phyloP scores from a whole-genome alignment of 345 rosid species.

The Lepidium africanum region DNA sequence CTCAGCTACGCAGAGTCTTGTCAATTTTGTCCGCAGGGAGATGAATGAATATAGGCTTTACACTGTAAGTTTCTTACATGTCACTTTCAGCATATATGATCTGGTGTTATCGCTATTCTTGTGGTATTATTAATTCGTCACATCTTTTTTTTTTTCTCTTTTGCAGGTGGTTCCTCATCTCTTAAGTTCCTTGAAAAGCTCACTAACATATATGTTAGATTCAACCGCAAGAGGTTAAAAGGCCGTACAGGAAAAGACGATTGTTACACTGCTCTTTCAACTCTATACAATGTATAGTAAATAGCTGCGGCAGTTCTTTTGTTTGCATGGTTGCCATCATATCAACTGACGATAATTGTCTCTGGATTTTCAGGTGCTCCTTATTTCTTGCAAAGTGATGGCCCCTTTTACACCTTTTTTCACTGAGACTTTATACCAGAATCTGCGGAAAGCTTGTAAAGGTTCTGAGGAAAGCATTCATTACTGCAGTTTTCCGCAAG shows the following conservation, averaged over 20 bases:
- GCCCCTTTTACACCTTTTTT: constrained; percentile 94
- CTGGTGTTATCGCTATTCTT: no score
- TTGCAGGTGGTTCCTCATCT: constrained; percentile 86
- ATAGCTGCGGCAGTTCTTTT: neutral
- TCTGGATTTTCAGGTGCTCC: constrained; percentile 65
- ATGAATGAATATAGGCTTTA: constrained; percentile 94
- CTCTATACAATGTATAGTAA: constrained; percentile 73
- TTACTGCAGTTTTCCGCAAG: constrained; percentile 70
- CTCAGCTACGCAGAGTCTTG: constrained; percentile 98
- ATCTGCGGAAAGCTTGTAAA: constrained; percentile 62
- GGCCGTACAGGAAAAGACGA: constrained; percentile 88
- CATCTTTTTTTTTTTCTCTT: neutral
- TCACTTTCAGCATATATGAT: neutral
- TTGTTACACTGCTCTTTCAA: constrained; percentile 77
- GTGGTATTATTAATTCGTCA: neutral
- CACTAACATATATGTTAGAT: constrained; percentile 90
- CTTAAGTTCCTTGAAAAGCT: constrained; percentile 85
- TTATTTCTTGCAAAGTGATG: constrained; percentile 92
- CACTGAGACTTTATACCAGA: constrained; percentile 83
- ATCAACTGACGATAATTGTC: neutral
- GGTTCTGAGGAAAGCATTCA: constrained; percentile 85
- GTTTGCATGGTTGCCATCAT: constrained; percentile 1
- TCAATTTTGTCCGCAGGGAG: constrained; percentile 76
- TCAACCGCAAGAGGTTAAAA: constrained; percentile 92
- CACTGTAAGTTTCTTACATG: constrained; percentile 49